phyloP scores from a whole-genome alignment of 768 basidiomycete genomes.

The Crassisporium funariophilum region DNA sequence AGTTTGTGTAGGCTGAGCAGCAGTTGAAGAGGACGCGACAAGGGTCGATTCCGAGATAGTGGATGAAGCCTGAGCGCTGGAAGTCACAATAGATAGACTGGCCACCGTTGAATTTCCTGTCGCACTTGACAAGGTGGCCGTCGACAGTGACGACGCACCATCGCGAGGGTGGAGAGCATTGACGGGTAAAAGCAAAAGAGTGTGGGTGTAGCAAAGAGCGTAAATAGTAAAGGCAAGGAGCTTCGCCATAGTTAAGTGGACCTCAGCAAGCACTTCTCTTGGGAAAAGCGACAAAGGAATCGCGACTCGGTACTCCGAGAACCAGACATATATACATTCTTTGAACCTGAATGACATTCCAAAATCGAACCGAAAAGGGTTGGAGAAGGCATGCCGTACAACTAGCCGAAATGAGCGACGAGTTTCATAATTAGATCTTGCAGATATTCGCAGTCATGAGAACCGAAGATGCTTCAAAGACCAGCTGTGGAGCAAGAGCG shows the following conservation, averaged over 20 bases:
- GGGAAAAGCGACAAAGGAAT: slow-evolving; percentile 3
- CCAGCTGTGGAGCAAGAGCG: too few relatives aligned
- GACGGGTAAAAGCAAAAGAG: slow-evolving; percentile 13
- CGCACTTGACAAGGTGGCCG: slow-evolving; percentile 1
- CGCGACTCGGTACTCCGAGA: slow-evolving; percentile 9
- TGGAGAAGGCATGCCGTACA: too few relatives aligned
- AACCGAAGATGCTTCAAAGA: too few relatives aligned
- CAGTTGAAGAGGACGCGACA: slow-evolving; percentile 8
- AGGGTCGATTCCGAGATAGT: too few relatives aligned
- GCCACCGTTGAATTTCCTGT: background rate
- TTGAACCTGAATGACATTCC: too few relatives aligned
- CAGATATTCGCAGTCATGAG: too few relatives aligned
- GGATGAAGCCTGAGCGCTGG: too few relatives aligned
- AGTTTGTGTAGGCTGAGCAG: slow-evolving; percentile 16
- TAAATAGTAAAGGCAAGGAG: slow-evolving; percentile 14
- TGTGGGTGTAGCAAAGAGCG: slow-evolving; percentile 16
- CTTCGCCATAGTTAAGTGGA: slow-evolving; percentile 10
- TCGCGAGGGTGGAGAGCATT: background rate
- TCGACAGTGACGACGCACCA: background rate
- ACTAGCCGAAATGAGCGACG: too few relatives aligned
- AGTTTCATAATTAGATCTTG: too few relatives aligned
- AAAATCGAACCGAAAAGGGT: too few relatives aligned
- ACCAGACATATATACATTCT: slow-evolving; percentile 11
- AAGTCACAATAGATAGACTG: slow-evolving; percentile 3
- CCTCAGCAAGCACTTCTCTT: slow-evolving; percentile 5